Conservation (phyloP, 164 flowering plant species). For the Vitis riparia region DNA sequence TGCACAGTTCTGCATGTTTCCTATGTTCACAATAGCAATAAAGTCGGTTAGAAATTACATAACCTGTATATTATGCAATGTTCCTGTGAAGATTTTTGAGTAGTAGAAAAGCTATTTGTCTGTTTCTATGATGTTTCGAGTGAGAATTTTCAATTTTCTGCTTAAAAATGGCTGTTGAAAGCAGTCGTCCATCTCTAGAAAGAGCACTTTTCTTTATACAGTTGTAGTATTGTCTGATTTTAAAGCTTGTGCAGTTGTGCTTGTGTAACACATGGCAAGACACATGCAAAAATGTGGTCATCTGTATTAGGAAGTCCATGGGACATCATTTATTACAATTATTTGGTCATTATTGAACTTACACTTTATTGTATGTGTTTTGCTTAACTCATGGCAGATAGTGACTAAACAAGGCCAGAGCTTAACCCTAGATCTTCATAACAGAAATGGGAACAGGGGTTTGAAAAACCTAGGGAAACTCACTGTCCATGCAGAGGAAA, state of each 20-base stretch:
- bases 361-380: not conserved
- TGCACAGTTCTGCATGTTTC: too few species aligned
- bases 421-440: constrained; percentile 50
- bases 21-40: too few species aligned
- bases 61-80: not conserved
- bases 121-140: not conserved
- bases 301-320: too few species aligned
- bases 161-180: not conserved
- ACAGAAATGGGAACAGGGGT: constrained; percentile 23
- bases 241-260: not conserved
- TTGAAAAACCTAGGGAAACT: too few species aligned
- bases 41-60: too few species aligned
- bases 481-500: too few species aligned
- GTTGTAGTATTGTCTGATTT: not conserved
- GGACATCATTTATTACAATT: not conserved
- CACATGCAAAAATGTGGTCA: too few species aligned
- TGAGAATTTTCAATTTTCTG: not conserved
- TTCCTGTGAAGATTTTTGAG: not conserved
- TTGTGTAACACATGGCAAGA: not conserved
- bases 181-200: not conserved
- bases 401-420: constrained; percentile 47
- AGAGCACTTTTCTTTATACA: not conserved
- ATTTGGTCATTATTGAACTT: not conserved
- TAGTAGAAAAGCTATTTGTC: not conserved
- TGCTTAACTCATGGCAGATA: constrained; percentile 43